Conservation (phyloP, 768 basidiomycete species). For the Gloeopeniophorella convolvens region DNA sequence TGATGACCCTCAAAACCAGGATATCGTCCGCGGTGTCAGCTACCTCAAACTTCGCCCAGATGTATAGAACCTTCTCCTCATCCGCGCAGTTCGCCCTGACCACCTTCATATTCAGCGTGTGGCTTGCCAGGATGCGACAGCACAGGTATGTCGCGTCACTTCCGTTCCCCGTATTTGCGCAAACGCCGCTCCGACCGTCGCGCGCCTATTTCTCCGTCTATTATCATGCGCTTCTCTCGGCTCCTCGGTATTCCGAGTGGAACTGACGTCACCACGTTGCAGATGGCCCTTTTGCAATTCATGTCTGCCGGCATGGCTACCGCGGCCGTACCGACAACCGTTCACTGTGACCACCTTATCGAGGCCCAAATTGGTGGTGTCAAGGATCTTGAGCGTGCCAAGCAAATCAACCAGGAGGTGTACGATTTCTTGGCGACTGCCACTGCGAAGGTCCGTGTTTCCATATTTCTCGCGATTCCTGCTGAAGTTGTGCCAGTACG, state of each 20-base stretch:
- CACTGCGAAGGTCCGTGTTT: constrained; percentile 68
- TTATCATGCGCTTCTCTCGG: background rate
- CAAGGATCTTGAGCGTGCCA: constrained; percentile 89
- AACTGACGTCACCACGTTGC: constrained; percentile 8
- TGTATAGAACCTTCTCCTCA: constrained; percentile 45
- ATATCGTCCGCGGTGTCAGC: constrained; percentile 85
- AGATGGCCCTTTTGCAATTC: constrained; percentile 99
- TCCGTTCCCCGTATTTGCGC: background rate
- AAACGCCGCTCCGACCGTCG: too few species aligned
- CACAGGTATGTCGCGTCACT: constrained; percentile 39
- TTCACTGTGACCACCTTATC: constrained; percentile 99
- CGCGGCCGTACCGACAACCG: constrained; percentile 95
- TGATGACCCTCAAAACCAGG: constrained; percentile 87
- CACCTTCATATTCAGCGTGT: constrained; percentile 50
- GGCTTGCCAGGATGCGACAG: constrained; percentile 87
- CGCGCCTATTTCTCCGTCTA: too few species aligned
- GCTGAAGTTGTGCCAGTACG: constrained; percentile 51
- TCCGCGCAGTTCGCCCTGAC: constrained; percentile 8
- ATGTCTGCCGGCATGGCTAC: constrained; percentile 99
- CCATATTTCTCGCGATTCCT: background rate
- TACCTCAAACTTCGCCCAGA: constrained; percentile 98
- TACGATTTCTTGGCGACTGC: constrained; percentile 98
- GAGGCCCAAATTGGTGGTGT: constrained; percentile 93
- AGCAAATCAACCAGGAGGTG: constrained; percentile 94
- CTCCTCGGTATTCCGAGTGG: background rate